Percentiles rank a stretch among this genome's conserved stretches.
Evolutionary conservation across 2,329 filamentous ascomycete genomes (phyloP).

Genomic region (Pestalotiopsis sp.): DNA sequence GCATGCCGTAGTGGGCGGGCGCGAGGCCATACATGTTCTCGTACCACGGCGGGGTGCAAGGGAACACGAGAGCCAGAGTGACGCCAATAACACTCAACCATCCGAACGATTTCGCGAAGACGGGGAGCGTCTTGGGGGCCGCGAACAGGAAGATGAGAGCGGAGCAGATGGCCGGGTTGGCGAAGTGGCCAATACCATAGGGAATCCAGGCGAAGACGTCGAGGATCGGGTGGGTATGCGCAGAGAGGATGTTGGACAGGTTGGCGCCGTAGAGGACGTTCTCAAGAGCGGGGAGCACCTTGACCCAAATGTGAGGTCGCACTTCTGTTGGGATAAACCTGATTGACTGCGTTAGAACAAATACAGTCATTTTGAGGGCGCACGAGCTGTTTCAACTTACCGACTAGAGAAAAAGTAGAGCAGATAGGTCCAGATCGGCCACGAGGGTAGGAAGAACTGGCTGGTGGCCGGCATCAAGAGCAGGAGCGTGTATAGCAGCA

Average conservation of each 20-base stretch:
- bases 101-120: conserved; percentile 85
- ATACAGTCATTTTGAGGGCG: neutral
- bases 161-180: conserved; percentile 79
- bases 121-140: conserved; percentile 80
- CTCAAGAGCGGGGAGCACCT: conserved; percentile 89
- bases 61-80: conserved; percentile 85
- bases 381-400: conserved; percentile 56
- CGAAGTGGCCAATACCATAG: conserved; percentile 90
- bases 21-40: conserved; percentile 90
- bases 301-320: conserved; percentile 92
- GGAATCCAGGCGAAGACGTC: conserved; percentile 92
- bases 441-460: conserved; percentile 88
- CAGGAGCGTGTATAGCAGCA: conserved; percentile 68
- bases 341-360: conserved; percentile 11
- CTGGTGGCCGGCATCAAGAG: conserved; percentile 82
- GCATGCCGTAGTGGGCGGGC: conserved; percentile 90
- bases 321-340: conserved; percentile 90
- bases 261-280: conserved; percentile 97
- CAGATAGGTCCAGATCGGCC: conserved; percentile 84
- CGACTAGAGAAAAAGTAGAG: conserved; percentile 92
- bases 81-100: conserved; percentile 92
- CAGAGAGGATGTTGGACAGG: conserved; percentile 91
- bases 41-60: conserved; percentile 96
- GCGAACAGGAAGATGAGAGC: conserved; percentile 84
- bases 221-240: conserved; percentile 80